A percentile compares a stretch with the other conserved stretches of the same genome.
These are phyloP conservation scores for Cadophora sp. DNA, from an alignment of 2,329 filamentous ascomycete species.

Conservation along the genomic window DNA sequence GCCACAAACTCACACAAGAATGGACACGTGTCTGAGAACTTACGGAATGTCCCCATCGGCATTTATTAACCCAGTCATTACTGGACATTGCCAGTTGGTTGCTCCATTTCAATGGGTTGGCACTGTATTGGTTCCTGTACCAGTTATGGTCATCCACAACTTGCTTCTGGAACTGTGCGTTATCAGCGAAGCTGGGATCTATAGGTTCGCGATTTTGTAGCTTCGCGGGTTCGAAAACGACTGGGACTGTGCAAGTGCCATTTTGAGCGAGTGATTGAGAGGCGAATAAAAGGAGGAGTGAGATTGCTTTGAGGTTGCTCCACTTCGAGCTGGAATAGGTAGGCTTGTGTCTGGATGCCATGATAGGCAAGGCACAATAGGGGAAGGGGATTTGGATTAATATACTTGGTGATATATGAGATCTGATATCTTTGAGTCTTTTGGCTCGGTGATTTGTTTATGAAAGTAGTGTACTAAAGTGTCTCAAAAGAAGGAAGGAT, in stretches of 20 bases:
- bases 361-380: background rate
- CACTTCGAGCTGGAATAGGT: background rate
- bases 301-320: background rate
- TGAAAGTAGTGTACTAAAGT: background rate
- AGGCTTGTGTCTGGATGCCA: background rate
- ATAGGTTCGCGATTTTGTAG: constrained; percentile 2
- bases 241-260: background rate
- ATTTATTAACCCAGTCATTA: background rate
- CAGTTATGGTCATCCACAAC: background rate
- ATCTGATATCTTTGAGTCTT: too few relatives aligned
- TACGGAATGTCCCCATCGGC: background rate
- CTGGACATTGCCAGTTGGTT: background rate
- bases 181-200: constrained; percentile 14
- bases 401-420: too few relatives aligned
- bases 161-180: background rate
- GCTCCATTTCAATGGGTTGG: constrained; percentile 1
- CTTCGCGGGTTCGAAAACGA: background rate
- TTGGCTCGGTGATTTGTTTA: too few relatives aligned
- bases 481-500: background rate
- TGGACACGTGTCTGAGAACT: background rate
- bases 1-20: background rate
- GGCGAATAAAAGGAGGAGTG: background rate
- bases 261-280: background rate
- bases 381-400: too few relatives aligned
- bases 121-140: background rate